These are phyloP conservation scores for Nissolia schottii DNA, from an alignment of 306 rosid genomes.

Conservation along the genomic window DNA sequence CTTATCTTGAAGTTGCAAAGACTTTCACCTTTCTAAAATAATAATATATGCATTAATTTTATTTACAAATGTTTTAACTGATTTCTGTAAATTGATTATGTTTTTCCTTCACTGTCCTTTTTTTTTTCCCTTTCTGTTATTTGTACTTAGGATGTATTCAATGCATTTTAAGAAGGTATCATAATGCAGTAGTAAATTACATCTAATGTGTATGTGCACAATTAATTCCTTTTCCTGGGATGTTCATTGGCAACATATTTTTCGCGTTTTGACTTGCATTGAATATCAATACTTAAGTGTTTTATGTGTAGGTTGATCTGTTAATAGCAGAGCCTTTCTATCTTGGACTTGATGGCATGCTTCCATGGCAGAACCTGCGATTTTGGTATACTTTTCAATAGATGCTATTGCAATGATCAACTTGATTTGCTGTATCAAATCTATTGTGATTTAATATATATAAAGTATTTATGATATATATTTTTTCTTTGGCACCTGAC, in stretches of 20 bases:
- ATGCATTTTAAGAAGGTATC: background rate
- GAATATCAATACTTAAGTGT: constrained; percentile 7
- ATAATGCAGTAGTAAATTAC: background rate
- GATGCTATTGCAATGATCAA: constrained; percentile 15
- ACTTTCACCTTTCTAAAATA: background rate
- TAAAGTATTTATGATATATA: background rate
- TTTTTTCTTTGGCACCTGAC: background rate
- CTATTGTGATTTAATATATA: constrained; percentile 10
- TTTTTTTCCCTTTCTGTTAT: background rate
- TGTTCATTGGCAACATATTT: background rate
- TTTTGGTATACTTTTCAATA: constrained; percentile 57
- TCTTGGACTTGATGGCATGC: constrained; percentile 65
- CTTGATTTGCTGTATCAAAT: background rate
- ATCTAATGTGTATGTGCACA: background rate
- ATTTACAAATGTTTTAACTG: background rate
- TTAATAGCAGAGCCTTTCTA: constrained; percentile 89
- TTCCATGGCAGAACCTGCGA: constrained; percentile 93
- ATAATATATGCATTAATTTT: background rate
- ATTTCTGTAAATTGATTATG: background rate
- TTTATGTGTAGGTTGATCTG: constrained; percentile 61
- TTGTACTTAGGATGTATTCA: background rate
- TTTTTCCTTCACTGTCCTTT: background rate
- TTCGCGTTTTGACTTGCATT: background rate
- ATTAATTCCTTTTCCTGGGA: constrained; percentile 1
- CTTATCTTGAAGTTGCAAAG: background rate